Base-by-base conservation (phyloP, 1,284 basidiomycete species). In the Sphaerobolus stellatus region DNA sequence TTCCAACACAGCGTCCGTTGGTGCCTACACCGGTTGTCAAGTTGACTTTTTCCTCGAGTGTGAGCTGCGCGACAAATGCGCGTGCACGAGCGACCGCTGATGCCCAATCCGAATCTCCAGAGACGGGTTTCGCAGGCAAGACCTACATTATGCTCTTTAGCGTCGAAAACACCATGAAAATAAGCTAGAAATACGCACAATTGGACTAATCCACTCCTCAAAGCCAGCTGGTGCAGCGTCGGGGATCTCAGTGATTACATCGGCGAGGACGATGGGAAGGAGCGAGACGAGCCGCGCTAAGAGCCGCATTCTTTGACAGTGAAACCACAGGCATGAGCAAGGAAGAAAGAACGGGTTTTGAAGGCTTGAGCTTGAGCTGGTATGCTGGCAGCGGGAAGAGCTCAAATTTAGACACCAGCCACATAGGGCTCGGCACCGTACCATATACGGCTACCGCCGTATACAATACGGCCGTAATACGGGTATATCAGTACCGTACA, bases 1-100 rank as follows among this genome's bases (percentile, higher is more conserved):
- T 75, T 57, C 86, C 85, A 50, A 86, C 83, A 67, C 87, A 90
- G n/a, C 78, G 79, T 0, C 84, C 81, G 49, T 64, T 68, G 53
- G 61, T 60, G 18, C 80, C 81, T 5, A 80, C 75, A 54, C 82
- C 82, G 8, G 81, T 82, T 5, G 73, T 72, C 2, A 82, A 61
- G 55, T 74, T 80, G 27, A 79, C 74, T 64, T 83, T 81, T 60
- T 82, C 74, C n/a, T n/a, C n/a, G n/a, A n/a, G n/a, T n/a, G n/a
- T n/a, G n/a, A n/a, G n/a, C 47, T 36, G 43, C 75, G 75, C 9
- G 62, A 61, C 3, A 74, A 66, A 52, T 79, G 66, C 77, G 57
- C 73, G 74, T 7, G 79, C 79, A 54, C 77, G 79, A 13, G 66
- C 64, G 58, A 75, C 75, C n/a, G 80, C 80, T 9, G 64, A 62